A percentile compares a stretch with the other conserved stretches of the same genome.
Evolutionary conservation across 2,329 filamentous ascomycete genomes (phyloP).

Genomic region (Aspergillus oerlinghausenensis): DNA sequence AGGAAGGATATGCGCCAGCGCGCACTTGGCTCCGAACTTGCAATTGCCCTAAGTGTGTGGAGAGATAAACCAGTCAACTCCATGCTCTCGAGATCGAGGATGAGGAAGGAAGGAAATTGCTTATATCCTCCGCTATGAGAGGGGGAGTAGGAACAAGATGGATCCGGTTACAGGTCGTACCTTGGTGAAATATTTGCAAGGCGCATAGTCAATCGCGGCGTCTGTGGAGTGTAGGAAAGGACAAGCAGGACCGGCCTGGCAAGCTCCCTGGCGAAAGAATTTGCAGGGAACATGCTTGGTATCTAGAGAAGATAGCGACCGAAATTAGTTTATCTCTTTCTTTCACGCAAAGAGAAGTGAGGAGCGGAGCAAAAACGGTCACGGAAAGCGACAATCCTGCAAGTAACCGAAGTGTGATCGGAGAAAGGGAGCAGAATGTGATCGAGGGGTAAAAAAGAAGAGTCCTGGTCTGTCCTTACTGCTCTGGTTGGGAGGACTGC

Average conservation of each 20-base stretch:
- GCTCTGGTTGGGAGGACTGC: slow-evolving; percentile 43
- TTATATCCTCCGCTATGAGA: neutral
- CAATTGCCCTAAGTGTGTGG: slow-evolving; percentile 71
- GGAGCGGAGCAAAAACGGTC: neutral
- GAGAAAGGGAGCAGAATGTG: neutral
- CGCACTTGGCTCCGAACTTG: slow-evolving; percentile 98
- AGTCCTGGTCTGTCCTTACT: slow-evolving; percentile 32
- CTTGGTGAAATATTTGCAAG: slow-evolving; percentile 99
- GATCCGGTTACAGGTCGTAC: slow-evolving; percentile 43
- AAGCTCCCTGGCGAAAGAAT: slow-evolving; percentile 95
- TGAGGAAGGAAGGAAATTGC: neutral
- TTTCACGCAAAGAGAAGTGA: neutral
- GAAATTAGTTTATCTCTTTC: neutral
- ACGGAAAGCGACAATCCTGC: neutral
- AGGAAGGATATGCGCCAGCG: slow-evolving; percentile 89
- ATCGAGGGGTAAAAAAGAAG: neutral
- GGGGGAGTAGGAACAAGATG: neutral
- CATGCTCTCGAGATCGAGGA: neutral
- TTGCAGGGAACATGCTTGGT: slow-evolving; percentile 98
- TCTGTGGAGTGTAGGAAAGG: slow-evolving; percentile 94
- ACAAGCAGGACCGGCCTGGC: slow-evolving; percentile 92
- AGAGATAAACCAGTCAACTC: slow-evolving; percentile 14
- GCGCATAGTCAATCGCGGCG: slow-evolving; percentile 73
- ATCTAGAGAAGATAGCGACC: slow-evolving; percentile 50
- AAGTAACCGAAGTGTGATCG: neutral